Base-by-base conservation (phyloP, 179 eudicot genomes). In the Silene noctiflora region DNA sequence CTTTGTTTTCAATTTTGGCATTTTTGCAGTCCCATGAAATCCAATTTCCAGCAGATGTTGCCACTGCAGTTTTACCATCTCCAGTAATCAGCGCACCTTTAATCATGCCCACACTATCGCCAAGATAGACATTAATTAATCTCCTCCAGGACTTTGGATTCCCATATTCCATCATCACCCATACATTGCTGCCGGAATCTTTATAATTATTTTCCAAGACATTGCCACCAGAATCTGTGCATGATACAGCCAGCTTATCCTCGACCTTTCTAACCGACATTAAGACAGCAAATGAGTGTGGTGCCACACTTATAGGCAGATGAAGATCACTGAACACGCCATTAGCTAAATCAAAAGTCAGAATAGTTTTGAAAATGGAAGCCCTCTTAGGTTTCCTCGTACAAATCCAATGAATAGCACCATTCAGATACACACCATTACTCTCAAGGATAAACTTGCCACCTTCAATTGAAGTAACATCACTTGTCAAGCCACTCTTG, bases 121-220 rank as follows among this genome's bases (percentile, higher is more conserved):
- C 80, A 27, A 77, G 19, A 71, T 71, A 58, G 71, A 77, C 73
- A 29, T 62, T 20, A 3, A 77, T 67, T 61, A 77, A 62, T 67
- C 73, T 77, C 48, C 24, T 77, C 80, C 80, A 77, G 0, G 80
- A 77, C 11, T 62, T 71, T 13, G 6, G 7, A 14, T 48, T 29
- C 17, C 80, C 80, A 62, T 77, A 77, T 33, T 77, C 53, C 64
- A 70, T 74, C 80, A 77, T 77, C 64, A 77, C 80, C 80, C 80
- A 77, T 71, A 77, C 33, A 63, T 77, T 69, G 42, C 59, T 24
- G 31, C 68, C 68, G 7, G 68, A 22, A 12, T 63, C 31, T 24
- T 63, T 63, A 25, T 63, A 63, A 63, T 63, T 11, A 12, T 24
- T 11, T 11, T 63, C 67, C 29, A 63, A 14, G 67, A 76, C 42